Base-by-base conservation (phyloP, 306 rosid genomes). In the Trifolium repens region DNA sequence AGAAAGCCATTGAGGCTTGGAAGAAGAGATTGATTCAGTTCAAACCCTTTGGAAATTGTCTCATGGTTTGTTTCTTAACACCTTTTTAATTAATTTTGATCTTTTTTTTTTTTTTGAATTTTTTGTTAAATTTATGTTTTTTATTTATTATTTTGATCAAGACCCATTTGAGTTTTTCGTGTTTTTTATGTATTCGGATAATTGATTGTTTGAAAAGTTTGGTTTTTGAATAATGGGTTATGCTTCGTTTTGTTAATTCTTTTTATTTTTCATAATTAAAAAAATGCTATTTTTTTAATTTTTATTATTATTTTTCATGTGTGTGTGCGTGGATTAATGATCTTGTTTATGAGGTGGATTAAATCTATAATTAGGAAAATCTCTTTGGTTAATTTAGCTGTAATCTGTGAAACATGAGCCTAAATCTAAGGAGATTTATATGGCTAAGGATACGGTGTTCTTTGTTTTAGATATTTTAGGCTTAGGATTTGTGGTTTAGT, bases 381-480 rank as follows among this genome's bases (percentile, higher is more conserved):
- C 35, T 68, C 43, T 54, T 77, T 52, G 69, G 47, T 66, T 69
- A 70, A 73, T 69, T 78, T 84, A 57, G 87, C 67, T 79, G 83
- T 63, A 57, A 73, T 78, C 74, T 71, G 34, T 71, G 34, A 57
- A 67, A 67, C 69, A 14, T 55, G n/a, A 67, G 69, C 84, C 89
- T 84, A 89, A 55, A 86, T 87, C 72, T 81, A 82, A 71, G 93
- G 88, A 42, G 83, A 80, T 4, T 77, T 83, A 1, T 53, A 73
- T 70, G 85, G 84, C 79, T 68, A 60, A 67, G 46, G 80, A 85
- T 81, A 34, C 78, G 70, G 62, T 32, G 14, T 17, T 55, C 59
- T 60, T 66, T 32, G 19, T 73, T 77, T 17, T 70, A 67, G 71
- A 79, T 72, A 79, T 80, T 83, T 71, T 83, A 71, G 75, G 83